phyloP scores from a whole-genome alignment of 306 rosid genomes.

The Cotoneaster glaucophyllus region DNA sequence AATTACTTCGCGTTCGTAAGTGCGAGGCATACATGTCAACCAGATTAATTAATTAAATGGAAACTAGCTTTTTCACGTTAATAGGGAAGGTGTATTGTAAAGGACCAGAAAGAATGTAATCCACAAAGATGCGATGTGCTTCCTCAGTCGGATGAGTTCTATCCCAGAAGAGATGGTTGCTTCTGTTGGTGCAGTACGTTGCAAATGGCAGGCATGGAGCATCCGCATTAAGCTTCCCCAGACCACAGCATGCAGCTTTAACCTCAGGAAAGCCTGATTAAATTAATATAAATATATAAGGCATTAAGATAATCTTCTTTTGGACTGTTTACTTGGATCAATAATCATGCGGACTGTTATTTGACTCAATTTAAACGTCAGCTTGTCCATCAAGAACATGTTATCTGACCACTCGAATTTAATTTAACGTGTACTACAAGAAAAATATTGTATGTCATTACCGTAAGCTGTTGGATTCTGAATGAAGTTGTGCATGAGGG shows the following conservation, averaged over 20 bases:
- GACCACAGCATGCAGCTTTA: conserved; percentile 72
- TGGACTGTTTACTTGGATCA: not conserved
- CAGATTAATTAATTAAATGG: conserved; percentile 27
- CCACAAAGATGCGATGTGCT: conserved; percentile 36
- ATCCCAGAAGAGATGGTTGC: conserved; percentile 70
- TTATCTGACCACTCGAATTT: too few species aligned
- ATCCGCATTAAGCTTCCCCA: conserved; percentile 47
- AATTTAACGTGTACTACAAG: too few species aligned
- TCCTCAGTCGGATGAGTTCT: conserved; percentile 66
- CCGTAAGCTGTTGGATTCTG: conserved; percentile 47
- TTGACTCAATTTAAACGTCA: not conserved
- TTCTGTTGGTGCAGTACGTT: conserved; percentile 49
- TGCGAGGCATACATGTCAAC: not conserved
- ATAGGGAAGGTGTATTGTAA: conserved; percentile 45
- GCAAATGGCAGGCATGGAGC: conserved; percentile 42
- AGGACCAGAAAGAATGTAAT: conserved; percentile 47
- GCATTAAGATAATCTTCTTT: not conserved
- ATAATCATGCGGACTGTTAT: not conserved
- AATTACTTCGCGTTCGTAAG: not conserved
- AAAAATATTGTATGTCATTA: not conserved
- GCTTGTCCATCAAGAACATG: too few species aligned
- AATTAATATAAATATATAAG: not conserved
- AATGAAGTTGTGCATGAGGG: conserved; percentile 30
- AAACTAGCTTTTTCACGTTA: conserved; percentile 43
- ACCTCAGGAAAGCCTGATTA: conserved; percentile 57